These are phyloP conservation scores for Fraxinus floribunda DNA, from an alignment of 305 asterid species.

Conservation along the genomic window DNA sequence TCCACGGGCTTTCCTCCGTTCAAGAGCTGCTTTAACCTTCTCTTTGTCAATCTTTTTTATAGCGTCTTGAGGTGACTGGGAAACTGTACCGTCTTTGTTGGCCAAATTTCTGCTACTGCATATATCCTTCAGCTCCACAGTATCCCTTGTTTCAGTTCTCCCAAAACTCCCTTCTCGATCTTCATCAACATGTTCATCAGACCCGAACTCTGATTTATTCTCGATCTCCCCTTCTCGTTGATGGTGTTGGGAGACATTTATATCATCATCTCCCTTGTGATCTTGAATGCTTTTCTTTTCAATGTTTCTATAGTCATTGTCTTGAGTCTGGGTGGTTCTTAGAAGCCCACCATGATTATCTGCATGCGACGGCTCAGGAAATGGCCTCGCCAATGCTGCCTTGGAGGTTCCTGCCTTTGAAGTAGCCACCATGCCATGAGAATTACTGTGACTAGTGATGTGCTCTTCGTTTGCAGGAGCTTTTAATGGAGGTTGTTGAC, in stretches of 20 bases:
- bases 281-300: conserved; percentile 37
- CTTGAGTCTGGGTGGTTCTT: conserved; percentile 40
- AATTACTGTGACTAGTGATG: conserved; percentile 33
- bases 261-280: conserved; percentile 30
- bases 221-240: conserved; percentile 31
- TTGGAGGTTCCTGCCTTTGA: conserved; percentile 49
- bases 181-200: conserved; percentile 32
- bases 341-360: conserved; percentile 49
- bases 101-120: conserved; percentile 40
- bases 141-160: conserved; percentile 44
- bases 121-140: conserved; percentile 55
- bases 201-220: conserved; percentile 27
- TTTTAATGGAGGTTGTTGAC: conserved; percentile 53
- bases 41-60: conserved; percentile 63
- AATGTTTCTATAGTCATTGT: conserved; percentile 45
- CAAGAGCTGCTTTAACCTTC: conserved; percentile 81
- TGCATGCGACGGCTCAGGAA: conserved; percentile 36
- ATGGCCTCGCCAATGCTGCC: conserved; percentile 43
- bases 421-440: conserved; percentile 48
- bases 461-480: conserved; percentile 58
- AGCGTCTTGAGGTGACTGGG: conserved; percentile 68
- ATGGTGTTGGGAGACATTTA: conserved; percentile 29
- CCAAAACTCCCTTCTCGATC: conserved; percentile 37
- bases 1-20: conserved; percentile 73
- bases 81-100: conserved; percentile 49